A percentile compares a stretch with the other conserved stretches of the same genome.
These are phyloP conservation scores for Ascochyta rabiei DNA, from an alignment of 2,329 filamentous ascomycete genomes.

Conservation along the genomic window DNA sequence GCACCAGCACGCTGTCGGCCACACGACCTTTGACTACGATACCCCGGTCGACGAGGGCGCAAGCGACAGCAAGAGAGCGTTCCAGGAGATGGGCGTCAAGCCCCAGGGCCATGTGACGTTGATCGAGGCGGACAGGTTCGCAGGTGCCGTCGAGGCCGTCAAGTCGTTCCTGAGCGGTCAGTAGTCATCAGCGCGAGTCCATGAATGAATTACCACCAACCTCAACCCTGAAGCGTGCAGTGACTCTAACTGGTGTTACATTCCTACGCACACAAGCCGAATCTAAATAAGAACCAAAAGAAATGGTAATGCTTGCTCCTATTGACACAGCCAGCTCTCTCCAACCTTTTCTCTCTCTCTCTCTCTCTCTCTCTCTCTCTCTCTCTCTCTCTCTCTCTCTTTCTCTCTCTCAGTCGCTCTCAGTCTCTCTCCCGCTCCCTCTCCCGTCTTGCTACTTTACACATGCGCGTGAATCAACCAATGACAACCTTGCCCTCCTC, in stretches of 20 bases:
- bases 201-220: background rate
- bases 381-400: too few relatives aligned
- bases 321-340: constrained; percentile 38
- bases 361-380: too few relatives aligned
- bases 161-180: constrained; percentile 68
- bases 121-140: constrained; percentile 80
- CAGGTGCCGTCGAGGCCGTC: constrained; percentile 75
- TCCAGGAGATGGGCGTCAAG: constrained; percentile 90
- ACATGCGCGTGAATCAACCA: constrained; percentile 66
- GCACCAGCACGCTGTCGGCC: constrained; percentile 73
- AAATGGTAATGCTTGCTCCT: constrained; percentile 44
- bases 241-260: constrained; percentile 47
- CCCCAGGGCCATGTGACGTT: constrained; percentile 84
- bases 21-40: constrained; percentile 76
- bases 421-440: too few relatives aligned
- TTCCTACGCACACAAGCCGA: constrained; percentile 44
- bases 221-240: background rate
- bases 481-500: constrained; percentile 88
- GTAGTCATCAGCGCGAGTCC: constrained; percentile 3
- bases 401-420: too few relatives aligned
- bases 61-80: constrained; percentile 90
- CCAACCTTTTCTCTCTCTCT: too few relatives aligned
- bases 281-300: constrained; percentile 41
- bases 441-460: constrained; percentile 28
- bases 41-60: constrained; percentile 77